These are phyloP conservation scores for Fraxinus sp. DNA, from an alignment of 305 asterid genomes.

Conservation along the genomic window DNA sequence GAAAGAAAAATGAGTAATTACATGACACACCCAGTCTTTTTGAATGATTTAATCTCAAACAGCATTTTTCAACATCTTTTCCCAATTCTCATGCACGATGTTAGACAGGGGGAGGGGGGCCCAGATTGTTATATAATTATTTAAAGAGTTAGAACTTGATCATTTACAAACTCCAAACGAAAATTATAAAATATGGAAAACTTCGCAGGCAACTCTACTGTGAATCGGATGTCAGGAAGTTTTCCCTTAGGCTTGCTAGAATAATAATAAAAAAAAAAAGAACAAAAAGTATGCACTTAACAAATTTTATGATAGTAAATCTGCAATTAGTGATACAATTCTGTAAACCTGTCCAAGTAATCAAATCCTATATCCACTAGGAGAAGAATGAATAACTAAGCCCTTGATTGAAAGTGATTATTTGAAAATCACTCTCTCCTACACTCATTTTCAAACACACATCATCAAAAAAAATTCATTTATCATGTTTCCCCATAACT, in stretches of 20 bases:
- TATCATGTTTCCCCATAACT: background rate
- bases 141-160: background rate
- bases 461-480: background rate
- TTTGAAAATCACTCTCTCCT: background rate
- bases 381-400: background rate
- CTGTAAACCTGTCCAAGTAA: background rate
- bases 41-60: slow-evolving; percentile 2
- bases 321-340: background rate
- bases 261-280: background rate
- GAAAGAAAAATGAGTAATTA: slow-evolving; percentile 15
- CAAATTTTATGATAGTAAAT: background rate
- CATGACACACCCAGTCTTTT: background rate
- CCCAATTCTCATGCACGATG: background rate
- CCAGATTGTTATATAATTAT: background rate
- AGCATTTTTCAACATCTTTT: background rate
- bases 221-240: background rate
- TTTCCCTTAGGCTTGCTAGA: slow-evolving; percentile 7
- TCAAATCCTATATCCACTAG: slow-evolving; percentile 4
- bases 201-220: background rate
- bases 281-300: background rate
- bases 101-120: background rate
- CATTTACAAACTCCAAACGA: background rate
- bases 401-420: no score
- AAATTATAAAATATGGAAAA: background rate
- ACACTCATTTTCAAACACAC: background rate